Evolutionary conservation across 1,139 yeast species (phyloP).

Genomic region (Candida glucosophila): DNA sequence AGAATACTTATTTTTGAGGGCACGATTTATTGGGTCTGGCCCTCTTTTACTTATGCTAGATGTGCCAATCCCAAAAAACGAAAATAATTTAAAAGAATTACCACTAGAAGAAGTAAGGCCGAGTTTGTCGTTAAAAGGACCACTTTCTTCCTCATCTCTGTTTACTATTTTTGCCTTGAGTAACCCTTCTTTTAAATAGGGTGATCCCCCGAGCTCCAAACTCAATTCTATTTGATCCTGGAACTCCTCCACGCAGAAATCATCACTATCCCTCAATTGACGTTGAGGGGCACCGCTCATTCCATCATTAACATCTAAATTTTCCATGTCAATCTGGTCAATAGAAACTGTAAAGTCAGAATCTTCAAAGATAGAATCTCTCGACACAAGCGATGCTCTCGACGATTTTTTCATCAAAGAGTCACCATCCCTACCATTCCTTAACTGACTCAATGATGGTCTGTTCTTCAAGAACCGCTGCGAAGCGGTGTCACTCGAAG

Average conservation of each 20-base stretch:
- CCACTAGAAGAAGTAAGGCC: conserved; percentile 7
- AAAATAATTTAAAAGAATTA: conserved; percentile 9
- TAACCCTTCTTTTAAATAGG: conserved; percentile 74
- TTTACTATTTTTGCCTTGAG: conserved; percentile 42
- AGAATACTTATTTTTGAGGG: conserved; percentile 25
- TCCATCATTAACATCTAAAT: conserved; percentile 8
- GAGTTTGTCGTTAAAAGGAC: conserved; percentile 6
- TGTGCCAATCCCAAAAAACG: conserved; percentile 12
- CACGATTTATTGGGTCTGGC: not conserved
- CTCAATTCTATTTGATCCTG: conserved; percentile 51
- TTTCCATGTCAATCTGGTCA: conserved; percentile 22
- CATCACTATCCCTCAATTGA: conserved; percentile 17
- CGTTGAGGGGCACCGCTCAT: conserved; percentile 10
- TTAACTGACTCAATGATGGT: not conserved
- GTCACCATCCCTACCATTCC: not conserved
- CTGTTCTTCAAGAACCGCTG: no score
- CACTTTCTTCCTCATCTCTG: conserved; percentile 31
- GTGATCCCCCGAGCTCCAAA: conserved; percentile 62
- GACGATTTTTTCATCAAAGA: conserved; percentile 24
- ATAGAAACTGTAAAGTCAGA: conserved; percentile 28
- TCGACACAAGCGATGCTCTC: conserved; percentile 27
- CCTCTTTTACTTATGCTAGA: not conserved
- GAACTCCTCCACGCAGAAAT: conserved; percentile 33
- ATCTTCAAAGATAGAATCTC: conserved; percentile 20
- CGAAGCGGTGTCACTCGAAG: not conserved